Evolutionary conservation across 257 asterid genomes (phyloP), one percentile per base, ranked within the genome.

Genomic region (Solanum sejunctum): DNA sequence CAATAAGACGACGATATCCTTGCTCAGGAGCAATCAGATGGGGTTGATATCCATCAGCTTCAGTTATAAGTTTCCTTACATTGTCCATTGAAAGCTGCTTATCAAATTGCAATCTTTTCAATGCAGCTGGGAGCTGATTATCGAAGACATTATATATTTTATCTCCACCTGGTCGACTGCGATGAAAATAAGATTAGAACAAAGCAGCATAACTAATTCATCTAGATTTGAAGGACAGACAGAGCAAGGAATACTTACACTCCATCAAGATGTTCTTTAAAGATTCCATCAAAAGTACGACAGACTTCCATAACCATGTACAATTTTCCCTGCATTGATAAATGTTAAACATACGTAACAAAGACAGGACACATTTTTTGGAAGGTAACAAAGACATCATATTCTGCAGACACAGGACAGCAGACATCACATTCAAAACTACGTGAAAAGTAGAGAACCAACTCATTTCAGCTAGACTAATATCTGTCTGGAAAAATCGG

Each of bases 41-140:
- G 69, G 99, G 99, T 89, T 97, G 99, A 88, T 95, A 97, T 60
- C 98, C 98, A 92, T 97, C 99, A 88, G 98, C 99, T 90, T 95
- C 98, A 47, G 98, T 95, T 63, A 97, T 97, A 84, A 95, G 91
- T 88, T 97, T 97, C 85, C 98, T 94, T 61, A 95, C 99, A 87
- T 96, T 96, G 70, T 96, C 99, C 98, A 95, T 95, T n/a, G 99
- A 95, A 86, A 95, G 99, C 82, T 95, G 98, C 89, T 95, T 96
- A 89, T 96, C 98, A 88, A 96, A 96, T 87, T 96, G 99, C 91
- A 96, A 84, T 83, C 99, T 93, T 91, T 96, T 96, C 92, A 96
- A 90, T 80, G 98, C 99, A 86, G 99, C 97, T 45, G 99, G 99
- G 78, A 96, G 93, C 87, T 93, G 99, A 90, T 94, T 96, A 81